Evolutionary conservation across 352 stramenopile genomes (phyloP).

Genomic region (Bremia lactucae): DNA sequence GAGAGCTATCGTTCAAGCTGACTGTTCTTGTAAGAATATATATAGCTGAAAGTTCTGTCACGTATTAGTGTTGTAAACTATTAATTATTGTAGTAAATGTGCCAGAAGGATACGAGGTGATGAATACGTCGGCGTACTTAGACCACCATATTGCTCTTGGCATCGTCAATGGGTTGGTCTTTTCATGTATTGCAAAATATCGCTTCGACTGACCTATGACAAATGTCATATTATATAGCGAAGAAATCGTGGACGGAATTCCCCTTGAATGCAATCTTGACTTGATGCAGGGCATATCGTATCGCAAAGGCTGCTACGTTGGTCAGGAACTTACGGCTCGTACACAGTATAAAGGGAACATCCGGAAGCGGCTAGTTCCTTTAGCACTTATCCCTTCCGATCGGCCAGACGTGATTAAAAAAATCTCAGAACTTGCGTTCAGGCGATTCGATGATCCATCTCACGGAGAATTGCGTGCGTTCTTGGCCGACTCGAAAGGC

Average conservation of each 20-base stretch:
- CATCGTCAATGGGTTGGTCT: slow-evolving; percentile 50
- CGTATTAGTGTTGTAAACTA: slow-evolving; percentile 3
- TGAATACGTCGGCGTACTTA: slow-evolving; percentile 36
- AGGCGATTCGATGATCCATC: slow-evolving; percentile 37
- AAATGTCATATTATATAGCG: slow-evolving; percentile 19
- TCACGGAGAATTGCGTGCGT: slow-evolving; percentile 31
- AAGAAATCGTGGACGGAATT: slow-evolving; percentile 75
- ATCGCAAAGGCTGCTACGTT: slow-evolving; percentile 92
- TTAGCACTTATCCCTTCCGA: slow-evolving; percentile 50
- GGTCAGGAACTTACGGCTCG: slow-evolving; percentile 91
- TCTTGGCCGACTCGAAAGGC: slow-evolving; percentile 23
- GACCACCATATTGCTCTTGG: slow-evolving; percentile 62
- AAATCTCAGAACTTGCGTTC: slow-evolving; percentile 44
- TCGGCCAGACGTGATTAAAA: slow-evolving; percentile 37
- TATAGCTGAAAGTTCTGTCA: neutral
- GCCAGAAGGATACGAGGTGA: slow-evolving; percentile 29
- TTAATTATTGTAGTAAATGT: slow-evolving; percentile 36
- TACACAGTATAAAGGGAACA: slow-evolving; percentile 88
- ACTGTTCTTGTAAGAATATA: slow-evolving; percentile 19
- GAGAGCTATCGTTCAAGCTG: slow-evolving; percentile 38
- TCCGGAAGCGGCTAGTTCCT: slow-evolving; percentile 73
- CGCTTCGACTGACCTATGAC: too few relatives aligned
- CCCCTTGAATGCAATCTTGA: slow-evolving; percentile 90
- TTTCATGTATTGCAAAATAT: too few relatives aligned
- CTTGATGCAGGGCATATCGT: slow-evolving; percentile 83